These are phyloP conservation scores for Celoporthe dispersa DNA, from an alignment of 2,329 filamentous ascomycete species.

Conservation along the genomic window DNA sequence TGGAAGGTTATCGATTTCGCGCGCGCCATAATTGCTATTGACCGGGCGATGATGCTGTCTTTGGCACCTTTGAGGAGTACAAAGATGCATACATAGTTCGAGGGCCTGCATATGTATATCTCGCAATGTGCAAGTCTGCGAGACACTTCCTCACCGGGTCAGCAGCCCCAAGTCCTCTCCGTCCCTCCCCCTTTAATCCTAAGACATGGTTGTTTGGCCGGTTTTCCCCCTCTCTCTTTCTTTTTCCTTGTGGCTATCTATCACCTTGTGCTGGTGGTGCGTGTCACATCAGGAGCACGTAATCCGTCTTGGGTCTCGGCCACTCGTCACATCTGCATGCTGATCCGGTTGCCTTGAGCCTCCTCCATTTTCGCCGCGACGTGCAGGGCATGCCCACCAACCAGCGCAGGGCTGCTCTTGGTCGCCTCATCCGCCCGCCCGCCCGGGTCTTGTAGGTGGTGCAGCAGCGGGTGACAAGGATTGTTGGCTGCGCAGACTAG, in stretches of 20 bases:
- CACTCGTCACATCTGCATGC: neutral
- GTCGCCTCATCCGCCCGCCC: neutral
- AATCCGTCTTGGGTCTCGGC: neutral
- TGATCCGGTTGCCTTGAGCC: neutral
- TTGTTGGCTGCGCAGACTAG: neutral
- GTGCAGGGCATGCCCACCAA: neutral
- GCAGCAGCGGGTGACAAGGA: neutral
- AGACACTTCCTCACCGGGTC: neutral
- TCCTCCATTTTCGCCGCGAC: neutral
- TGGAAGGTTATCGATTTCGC: neutral
- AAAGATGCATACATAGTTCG: neutral
- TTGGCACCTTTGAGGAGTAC: neutral
- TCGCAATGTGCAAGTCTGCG: neutral
- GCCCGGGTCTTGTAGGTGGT: neutral
- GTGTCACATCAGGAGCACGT: conserved; percentile 1
- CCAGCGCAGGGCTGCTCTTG: neutral
- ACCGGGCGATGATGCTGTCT: neutral
- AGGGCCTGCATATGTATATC: neutral
- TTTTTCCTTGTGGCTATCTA: neutral
- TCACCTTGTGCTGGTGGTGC: neutral
- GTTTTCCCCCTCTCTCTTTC: neutral
- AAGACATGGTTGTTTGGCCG: neutral
- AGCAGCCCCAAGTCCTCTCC: neutral
- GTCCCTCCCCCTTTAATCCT: neutral
- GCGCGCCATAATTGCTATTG: neutral